Percentiles rank a stretch among this genome's conserved stretches.
phyloP scores from a whole-genome alignment of 2,329 filamentous ascomycete species.

The Epichloe gansuensis region DNA sequence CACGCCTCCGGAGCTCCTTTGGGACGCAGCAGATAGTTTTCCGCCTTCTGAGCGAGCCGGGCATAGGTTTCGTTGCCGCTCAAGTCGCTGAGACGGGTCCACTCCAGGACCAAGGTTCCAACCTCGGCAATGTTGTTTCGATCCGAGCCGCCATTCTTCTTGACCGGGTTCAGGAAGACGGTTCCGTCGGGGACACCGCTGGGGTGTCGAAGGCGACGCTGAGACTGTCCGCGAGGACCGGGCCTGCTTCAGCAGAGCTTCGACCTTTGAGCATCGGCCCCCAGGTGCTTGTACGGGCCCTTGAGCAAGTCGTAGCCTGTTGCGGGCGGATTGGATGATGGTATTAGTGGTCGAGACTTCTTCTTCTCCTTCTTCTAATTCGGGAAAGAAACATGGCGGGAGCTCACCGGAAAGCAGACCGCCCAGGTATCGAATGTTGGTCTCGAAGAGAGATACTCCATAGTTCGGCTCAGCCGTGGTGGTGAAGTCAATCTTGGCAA shows the following conservation, averaged over 20 bases:
- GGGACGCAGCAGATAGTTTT: conserved; percentile 59
- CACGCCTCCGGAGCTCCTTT: conserved; percentile 51
- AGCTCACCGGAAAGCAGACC: conserved; percentile 61
- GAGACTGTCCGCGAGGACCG: conserved; percentile 56
- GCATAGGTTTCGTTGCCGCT: conserved; percentile 57
- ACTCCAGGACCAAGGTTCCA: conserved; percentile 72
- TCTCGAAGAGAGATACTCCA: conserved; percentile 72
- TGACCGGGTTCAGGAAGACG: conserved; percentile 44
- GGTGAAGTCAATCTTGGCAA: conserved; percentile 60
- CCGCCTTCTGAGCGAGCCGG: conserved; percentile 50
- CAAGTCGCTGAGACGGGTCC: conserved; percentile 68
- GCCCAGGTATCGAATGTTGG: conserved; percentile 77
- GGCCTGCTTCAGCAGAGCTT: conserved; percentile 54
- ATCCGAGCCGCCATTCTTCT: conserved; percentile 32
- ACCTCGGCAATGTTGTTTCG: conserved; percentile 65
- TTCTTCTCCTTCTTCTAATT: background rate
- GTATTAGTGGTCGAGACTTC: background rate
- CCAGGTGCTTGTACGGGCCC: conserved; percentile 47
- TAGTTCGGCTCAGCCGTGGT: conserved; percentile 32
- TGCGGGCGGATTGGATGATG: background rate
- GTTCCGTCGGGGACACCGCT: conserved; percentile 63
- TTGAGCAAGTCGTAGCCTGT: conserved; percentile 58
- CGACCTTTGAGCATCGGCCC: conserved; percentile 32
- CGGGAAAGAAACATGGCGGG: background rate
- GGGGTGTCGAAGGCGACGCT: conserved; percentile 69